These are phyloP conservation scores for Colletotrichum orchidophilum DNA, from an alignment of 2,329 filamentous ascomycete genomes.

Conservation along the genomic window DNA sequence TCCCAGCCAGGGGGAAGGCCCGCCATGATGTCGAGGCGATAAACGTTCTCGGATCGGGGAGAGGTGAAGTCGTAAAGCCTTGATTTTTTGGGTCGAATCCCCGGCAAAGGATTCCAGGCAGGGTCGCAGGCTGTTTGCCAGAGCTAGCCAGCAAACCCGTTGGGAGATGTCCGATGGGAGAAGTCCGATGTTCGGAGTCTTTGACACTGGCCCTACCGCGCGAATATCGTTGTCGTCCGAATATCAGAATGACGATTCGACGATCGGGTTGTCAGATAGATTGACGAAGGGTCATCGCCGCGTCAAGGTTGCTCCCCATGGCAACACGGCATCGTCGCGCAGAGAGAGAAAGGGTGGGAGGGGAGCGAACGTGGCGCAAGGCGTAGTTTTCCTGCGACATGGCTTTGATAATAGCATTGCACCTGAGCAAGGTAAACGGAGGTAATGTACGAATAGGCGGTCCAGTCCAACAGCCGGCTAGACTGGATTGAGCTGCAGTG, in stretches of 20 bases:
- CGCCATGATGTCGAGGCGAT: constrained; percentile 42
- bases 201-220: not conserved
- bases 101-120: not conserved
- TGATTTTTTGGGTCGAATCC: not conserved
- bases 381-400: constrained; percentile 28
- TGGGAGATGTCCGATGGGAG: too few species aligned
- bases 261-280: not conserved
- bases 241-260: not conserved
- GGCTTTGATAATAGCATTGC: not conserved
- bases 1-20: constrained; percentile 65
- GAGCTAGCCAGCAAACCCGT: not conserved
- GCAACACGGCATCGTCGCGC: not conserved
- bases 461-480: constrained; percentile 6
- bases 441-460: not conserved
- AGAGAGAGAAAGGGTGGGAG: not conserved
- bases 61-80: not conserved
- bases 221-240: not conserved
- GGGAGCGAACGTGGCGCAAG: constrained; percentile 23
- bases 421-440: constrained; percentile 3
- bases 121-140: not conserved
- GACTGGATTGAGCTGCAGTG: constrained; percentile 24
- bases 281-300: not conserved
- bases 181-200: not conserved
- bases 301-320: not conserved
- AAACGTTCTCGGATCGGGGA: not conserved